phyloP scores from a whole-genome alignment of 305 asterid species.

The Lippia alba region DNA sequence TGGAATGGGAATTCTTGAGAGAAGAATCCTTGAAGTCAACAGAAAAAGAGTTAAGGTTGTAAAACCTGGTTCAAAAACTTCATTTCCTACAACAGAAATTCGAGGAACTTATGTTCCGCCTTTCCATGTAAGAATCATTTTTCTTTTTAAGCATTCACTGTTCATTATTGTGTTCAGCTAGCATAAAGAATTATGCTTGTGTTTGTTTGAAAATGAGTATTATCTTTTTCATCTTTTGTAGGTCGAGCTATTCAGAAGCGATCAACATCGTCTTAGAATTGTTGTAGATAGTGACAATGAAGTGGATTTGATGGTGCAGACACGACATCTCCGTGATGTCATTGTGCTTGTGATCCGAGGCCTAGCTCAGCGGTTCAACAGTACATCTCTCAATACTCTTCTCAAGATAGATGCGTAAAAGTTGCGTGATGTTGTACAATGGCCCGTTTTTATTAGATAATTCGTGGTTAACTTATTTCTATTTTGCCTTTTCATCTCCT shows the following conservation, averaged over 20 bases:
- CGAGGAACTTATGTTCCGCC: conserved; percentile 95
- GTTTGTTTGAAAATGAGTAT: not conserved
- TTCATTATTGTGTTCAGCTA: too few species aligned
- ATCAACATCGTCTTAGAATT: conserved; percentile 89
- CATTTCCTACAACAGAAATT: conserved; percentile 89
- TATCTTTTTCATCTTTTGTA: conserved; percentile 34
- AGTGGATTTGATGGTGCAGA: conserved; percentile 96
- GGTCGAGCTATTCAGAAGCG: conserved; percentile 95
- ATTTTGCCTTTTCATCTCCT: conserved; percentile 35
- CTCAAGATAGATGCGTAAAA: conserved; percentile 76
- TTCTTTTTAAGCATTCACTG: not conserved
- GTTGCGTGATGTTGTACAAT: conserved; percentile 11
- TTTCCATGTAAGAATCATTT: conserved; percentile 71
- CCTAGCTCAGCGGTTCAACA: conserved; percentile 92
- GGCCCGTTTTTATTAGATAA: conserved; percentile 1
- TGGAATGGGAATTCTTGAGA: conserved; percentile 83
- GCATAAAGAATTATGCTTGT: not conserved
- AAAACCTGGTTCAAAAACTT: conserved; percentile 95
- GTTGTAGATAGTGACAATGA: conserved; percentile 96
- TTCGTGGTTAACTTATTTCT: conserved; percentile 12
- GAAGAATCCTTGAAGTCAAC: conserved; percentile 89
- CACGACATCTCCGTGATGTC: conserved; percentile 91
- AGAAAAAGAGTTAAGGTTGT: conserved; percentile 88
- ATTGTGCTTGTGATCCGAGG: conserved; percentile 93
- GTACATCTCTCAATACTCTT: conserved; percentile 95